Evolutionary conservation across 1,139 yeast species (phyloP).

Genomic region (Blastobotrys malaysiensis): DNA sequence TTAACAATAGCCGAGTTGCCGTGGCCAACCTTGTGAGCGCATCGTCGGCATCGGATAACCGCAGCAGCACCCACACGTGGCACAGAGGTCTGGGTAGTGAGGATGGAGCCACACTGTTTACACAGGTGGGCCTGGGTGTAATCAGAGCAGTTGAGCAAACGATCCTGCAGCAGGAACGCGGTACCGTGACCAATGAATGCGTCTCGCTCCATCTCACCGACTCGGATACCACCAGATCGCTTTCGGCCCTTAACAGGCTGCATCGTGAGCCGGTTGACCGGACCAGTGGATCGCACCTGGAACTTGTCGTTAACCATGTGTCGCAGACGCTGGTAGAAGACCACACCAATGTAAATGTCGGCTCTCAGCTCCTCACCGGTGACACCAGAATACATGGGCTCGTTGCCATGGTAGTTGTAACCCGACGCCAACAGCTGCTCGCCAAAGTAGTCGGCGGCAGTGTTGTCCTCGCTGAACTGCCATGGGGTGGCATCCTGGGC

Average conservation of each 20-base stretch:
- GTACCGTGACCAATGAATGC: slow-evolving; percentile 98
- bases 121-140: slow-evolving; percentile 89
- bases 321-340: slow-evolving; percentile 95
- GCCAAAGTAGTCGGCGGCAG: slow-evolving; percentile 97
- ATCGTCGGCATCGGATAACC: slow-evolving; percentile 80
- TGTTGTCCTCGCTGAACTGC: slow-evolving; percentile 84
- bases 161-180: slow-evolving; percentile 91
- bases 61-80: slow-evolving; percentile 85
- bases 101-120: slow-evolving; percentile 87
- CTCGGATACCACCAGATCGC: slow-evolving; percentile 99
- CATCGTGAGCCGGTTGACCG: slow-evolving; percentile 94
- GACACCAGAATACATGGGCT: slow-evolving; percentile 98
- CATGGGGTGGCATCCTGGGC: slow-evolving; percentile 98
- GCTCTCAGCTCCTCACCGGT: slow-evolving; percentile 97
- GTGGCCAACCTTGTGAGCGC: slow-evolving; percentile 54
- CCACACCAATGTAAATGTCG: slow-evolving; percentile 94
- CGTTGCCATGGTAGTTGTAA: slow-evolving; percentile 96
- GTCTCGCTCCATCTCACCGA: slow-evolving; percentile 99
- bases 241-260: slow-evolving; percentile 99
- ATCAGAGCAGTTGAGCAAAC: slow-evolving; percentile 92
- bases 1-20: slow-evolving; percentile 36
- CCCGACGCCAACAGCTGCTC: slow-evolving; percentile 85
- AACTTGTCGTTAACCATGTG: slow-evolving; percentile 99
- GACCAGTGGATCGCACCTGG: slow-evolving; percentile 99
- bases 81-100: slow-evolving; percentile 84